A percentile compares a stretch with the other conserved stretches of the same genome.
These are phyloP conservation scores for Lumnitzera racemosa DNA, from an alignment of 345 rosid species.

Conservation along the genomic window DNA sequence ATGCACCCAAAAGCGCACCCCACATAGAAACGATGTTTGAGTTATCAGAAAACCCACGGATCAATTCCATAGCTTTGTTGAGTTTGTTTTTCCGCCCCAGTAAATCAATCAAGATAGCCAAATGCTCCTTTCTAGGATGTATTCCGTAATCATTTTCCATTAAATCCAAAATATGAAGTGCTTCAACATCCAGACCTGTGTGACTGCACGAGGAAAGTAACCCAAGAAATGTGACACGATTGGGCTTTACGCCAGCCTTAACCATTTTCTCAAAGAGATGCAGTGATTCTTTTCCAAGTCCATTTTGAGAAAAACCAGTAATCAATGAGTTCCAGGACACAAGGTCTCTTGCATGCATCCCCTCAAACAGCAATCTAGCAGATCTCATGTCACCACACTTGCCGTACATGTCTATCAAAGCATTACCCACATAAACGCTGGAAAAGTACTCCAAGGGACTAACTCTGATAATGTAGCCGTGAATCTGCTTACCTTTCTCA, in stretches of 20 bases:
- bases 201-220: conserved; percentile 34
- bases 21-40: conserved; percentile 27
- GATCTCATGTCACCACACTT: conserved; percentile 37
- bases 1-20: conserved; percentile 43
- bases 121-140: conserved; percentile 25
- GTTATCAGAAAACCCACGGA: conserved; percentile 19
- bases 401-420: conserved; percentile 39
- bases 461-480: conserved; percentile 25
- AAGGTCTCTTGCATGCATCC: conserved; percentile 26
- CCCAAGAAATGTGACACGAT: conserved; percentile 35
- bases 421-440: conserved; percentile 23
- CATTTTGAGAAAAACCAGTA: conserved; percentile 39
- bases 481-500: conserved; percentile 39
- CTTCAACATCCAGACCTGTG: conserved; percentile 30
- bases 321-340: conserved; percentile 49
- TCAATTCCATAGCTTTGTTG: conserved; percentile 28
- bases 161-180: conserved; percentile 19
- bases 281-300: conserved; percentile 27
- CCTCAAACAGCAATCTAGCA: conserved; percentile 22
- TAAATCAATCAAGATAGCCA: conserved; percentile 29
- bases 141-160: conserved; percentile 29
- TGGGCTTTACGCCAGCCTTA: conserved; percentile 20
- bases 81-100: conserved; percentile 41
- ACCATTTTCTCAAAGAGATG: conserved; percentile 21
- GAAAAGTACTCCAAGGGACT: conserved; percentile 7